phyloP scores from a whole-genome alignment of 768 basidiomycete genomes.

The Serendipita vermifera region DNA sequence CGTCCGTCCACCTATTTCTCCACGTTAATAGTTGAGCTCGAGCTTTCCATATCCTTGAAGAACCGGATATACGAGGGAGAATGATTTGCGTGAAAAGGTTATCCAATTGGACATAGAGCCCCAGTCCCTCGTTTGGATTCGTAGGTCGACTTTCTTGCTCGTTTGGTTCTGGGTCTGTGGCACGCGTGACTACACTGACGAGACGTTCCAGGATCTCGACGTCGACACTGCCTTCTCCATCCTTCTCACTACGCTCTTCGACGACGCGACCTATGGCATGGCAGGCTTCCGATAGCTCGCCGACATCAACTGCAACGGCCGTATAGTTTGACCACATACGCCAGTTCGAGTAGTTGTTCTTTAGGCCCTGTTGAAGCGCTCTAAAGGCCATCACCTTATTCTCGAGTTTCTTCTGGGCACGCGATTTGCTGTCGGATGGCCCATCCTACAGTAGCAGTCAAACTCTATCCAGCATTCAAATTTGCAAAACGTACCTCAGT shows the following conservation, averaged over 20 bases:
- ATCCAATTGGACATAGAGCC: conserved; percentile 50
- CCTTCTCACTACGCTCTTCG: conserved; percentile 47
- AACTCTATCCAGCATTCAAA: no score
- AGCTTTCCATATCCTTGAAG: conserved; percentile 54
- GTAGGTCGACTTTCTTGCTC: conserved; percentile 17
- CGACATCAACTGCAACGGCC: conserved; percentile 84
- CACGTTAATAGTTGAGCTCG: not conserved
- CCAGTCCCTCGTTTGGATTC: conserved; percentile 51
- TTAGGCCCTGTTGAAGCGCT: conserved; percentile 82
- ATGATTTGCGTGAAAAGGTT: conserved; percentile 66
- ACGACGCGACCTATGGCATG: conserved; percentile 73
- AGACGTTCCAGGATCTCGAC: conserved; percentile 79
- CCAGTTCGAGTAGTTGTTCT: conserved; percentile 81
- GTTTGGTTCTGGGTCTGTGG: conserved; percentile 19
- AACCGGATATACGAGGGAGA: conserved; percentile 65
- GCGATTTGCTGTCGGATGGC: no score
- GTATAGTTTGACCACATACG: conserved; percentile 98
- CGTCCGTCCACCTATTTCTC: not conserved
- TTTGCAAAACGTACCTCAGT: no score
- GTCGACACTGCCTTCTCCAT: conserved; percentile 52
- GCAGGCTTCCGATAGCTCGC: conserved; percentile 77
- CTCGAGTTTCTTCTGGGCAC: conserved; percentile 27
- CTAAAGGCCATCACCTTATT: conserved; percentile 83
- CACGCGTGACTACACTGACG: conserved; percentile 72
- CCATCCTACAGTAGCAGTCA: no score